A percentile compares a stretch with the other conserved stretches of the same genome.
phyloP scores from a whole-genome alignment of 805 yeast species.

The Schizosaccharomyces osmophilus region DNA sequence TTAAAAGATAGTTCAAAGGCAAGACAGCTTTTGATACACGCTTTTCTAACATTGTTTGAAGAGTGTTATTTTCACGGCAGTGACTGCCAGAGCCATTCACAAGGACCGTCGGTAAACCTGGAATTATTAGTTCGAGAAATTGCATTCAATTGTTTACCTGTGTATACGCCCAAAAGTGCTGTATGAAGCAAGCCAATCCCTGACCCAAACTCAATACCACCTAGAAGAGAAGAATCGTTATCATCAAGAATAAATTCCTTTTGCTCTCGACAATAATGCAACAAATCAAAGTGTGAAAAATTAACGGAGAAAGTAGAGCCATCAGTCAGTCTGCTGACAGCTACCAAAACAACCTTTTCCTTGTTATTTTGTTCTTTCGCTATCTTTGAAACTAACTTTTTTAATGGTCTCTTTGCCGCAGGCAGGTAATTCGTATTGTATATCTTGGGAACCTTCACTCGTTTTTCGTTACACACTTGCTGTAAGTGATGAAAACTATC shows the following conservation, averaged over 20 bases:
- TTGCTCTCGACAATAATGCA: slow-evolving; percentile 53
- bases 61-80: not conserved
- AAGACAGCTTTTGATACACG: not conserved
- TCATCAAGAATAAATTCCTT: slow-evolving; percentile 29
- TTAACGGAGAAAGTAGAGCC: slow-evolving; percentile 33
- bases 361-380: not conserved
- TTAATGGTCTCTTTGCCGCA: not conserved
- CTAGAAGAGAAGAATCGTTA: slow-evolving; percentile 43
- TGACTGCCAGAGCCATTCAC: not conserved
- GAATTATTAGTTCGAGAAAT: not conserved
- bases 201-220: slow-evolving; percentile 60
- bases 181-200: slow-evolving; percentile 71
- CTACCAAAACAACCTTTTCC: slow-evolving; percentile 24
- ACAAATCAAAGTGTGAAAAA: slow-evolving; percentile 41
- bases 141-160: not conserved
- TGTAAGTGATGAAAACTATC: slow-evolving; percentile 36
- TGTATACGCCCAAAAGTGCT: slow-evolving; percentile 55
- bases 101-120: not conserved
- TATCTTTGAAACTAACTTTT: not conserved
- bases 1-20: not conserved
- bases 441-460: slow-evolving; percentile 5
- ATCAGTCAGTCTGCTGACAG: slow-evolving; percentile 55
- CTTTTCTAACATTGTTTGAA: not conserved
- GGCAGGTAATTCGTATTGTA: not conserved
- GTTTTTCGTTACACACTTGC: slow-evolving; percentile 14